Evolutionary conservation across 176 grass and related monocot genomes (phyloP).

Genomic region (Musa acuminata): DNA sequence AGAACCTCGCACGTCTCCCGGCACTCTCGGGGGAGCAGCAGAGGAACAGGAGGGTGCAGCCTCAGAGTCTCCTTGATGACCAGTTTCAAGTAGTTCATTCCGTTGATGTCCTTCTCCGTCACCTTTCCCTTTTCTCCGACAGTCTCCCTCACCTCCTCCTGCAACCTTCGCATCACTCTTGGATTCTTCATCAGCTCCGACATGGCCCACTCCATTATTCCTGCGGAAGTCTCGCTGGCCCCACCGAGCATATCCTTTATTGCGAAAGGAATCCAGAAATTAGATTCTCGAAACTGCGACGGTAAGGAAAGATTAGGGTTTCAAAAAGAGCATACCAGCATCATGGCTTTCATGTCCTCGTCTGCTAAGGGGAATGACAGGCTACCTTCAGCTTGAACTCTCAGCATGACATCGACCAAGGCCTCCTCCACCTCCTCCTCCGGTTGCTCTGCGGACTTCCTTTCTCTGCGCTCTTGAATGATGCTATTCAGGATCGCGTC

Average conservation of each 20-base stretch:
- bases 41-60: not conserved
- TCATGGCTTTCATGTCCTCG: not conserved
- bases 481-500: not conserved
- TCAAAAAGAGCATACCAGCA: not conserved
- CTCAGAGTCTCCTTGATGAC: not conserved
- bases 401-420: not conserved
- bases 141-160: too few species aligned
- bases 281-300: too few species aligned
- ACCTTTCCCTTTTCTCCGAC: not conserved
- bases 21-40: not conserved
- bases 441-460: not conserved
- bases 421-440: not conserved
- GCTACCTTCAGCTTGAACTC: not conserved
- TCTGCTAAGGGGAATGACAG: not conserved
- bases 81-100: not conserved
- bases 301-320: too few species aligned
- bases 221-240: not conserved
- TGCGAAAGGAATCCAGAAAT: too few species aligned
- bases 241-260: not conserved
- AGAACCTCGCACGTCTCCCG: not conserved
- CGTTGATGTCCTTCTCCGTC: not conserved
- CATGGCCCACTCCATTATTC: slow-evolving; percentile 20
- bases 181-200: slow-evolving; percentile 22
- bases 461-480: not conserved
- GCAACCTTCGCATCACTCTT: slow-evolving; percentile 4